These are phyloP conservation scores for Tolypocladium pustulatum DNA, from an alignment of 2,329 filamentous ascomycete species.

Conservation along the genomic window DNA sequence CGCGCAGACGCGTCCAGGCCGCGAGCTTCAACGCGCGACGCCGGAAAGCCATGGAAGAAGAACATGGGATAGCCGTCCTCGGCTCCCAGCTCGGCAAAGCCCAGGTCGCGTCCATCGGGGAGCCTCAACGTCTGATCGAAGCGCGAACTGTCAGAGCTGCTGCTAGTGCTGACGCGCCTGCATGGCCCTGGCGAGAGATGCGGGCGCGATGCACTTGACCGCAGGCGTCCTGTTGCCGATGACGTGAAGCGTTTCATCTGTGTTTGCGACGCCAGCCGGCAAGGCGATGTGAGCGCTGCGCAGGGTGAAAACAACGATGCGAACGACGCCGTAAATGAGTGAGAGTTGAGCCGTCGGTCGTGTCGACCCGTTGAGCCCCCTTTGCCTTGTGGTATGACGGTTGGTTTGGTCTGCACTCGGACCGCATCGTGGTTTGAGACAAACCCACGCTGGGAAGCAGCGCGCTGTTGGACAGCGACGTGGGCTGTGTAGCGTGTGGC, in stretches of 20 bases:
- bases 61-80: conserved; percentile 20
- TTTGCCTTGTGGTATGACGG: not conserved
- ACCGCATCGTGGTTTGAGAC: not conserved
- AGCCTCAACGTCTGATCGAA: conserved; percentile 19
- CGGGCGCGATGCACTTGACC: not conserved
- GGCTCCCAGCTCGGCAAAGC: conserved; percentile 28
- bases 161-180: not conserved
- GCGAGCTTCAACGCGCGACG: conserved; percentile 26
- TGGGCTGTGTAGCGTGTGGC: too few species aligned
- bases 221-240: not conserved
- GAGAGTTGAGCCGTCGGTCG: not conserved
- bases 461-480: too few species aligned
- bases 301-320: not conserved
- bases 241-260: not conserved
- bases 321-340: not conserved
- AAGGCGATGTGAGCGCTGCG: not conserved
- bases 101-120: conserved; percentile 27
- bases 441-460: not conserved
- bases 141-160: not conserved
- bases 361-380: not conserved
- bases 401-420: not conserved
- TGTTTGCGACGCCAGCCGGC: not conserved
- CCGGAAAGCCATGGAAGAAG: conserved; percentile 32
- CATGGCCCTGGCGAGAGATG: not conserved
- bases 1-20: conserved; percentile 14